Conservation (phyloP, 108 stramenopile genomes). For the Fistulifera pelliculosa region DNA sequence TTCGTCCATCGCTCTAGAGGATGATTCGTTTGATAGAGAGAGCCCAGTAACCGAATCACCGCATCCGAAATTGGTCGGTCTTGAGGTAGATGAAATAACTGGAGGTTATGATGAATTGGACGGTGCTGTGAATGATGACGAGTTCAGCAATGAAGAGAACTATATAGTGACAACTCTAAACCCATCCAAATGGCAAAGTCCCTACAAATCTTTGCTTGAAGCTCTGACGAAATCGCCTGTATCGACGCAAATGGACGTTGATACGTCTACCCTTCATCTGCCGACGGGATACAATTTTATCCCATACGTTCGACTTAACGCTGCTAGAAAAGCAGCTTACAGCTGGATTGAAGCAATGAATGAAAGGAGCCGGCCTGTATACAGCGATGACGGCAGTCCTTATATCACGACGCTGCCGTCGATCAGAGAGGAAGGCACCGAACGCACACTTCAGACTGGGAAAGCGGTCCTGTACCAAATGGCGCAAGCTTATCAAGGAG, state of each 20-base stretch:
- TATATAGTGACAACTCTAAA: neutral
- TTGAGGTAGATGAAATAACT: constrained; percentile 1
- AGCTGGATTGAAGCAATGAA: neutral
- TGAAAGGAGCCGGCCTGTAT: neutral
- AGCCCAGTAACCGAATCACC: neutral
- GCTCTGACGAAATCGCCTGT: neutral
- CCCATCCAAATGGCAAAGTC: neutral
- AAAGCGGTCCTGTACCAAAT: constrained; percentile 25
- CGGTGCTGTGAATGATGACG: constrained; percentile 14
- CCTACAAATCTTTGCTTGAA: neutral
- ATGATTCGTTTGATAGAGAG: neutral
- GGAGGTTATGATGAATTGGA: constrained; percentile 7
- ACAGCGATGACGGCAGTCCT: neutral
- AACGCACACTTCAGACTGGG: constrained; percentile 10
- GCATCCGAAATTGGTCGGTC: neutral
- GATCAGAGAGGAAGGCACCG: constrained; percentile 1
- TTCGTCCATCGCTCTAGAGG: neutral
- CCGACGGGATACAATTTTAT: neutral
- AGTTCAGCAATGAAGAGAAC: constrained; percentile 10
- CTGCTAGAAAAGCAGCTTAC: neutral
- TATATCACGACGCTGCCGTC: neutral
- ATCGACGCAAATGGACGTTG: neutral
- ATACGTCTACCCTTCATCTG: neutral
- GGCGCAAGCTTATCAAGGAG: constrained; percentile 21
- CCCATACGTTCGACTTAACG: neutral